Percentiles rank a stretch among this genome's conserved stretches.
phyloP scores from a whole-genome alignment of 805 yeast genomes.

The Debaryomyces prosopidis region DNA sequence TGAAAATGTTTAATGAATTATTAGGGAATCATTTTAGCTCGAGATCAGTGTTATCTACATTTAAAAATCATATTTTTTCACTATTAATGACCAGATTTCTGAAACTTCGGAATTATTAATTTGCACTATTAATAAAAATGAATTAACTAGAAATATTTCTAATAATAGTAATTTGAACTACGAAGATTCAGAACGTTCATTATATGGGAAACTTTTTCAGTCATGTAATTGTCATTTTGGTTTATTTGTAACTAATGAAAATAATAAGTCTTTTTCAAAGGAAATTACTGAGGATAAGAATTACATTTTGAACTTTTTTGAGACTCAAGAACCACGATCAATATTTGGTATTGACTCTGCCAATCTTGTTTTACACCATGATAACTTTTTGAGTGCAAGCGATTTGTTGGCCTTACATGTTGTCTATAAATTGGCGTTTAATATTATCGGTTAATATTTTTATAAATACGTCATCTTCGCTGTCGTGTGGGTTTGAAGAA shows the following conservation, averaged over 20 bases:
- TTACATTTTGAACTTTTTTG: background rate
- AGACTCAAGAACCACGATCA: constrained; percentile 1
- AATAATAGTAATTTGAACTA: background rate
- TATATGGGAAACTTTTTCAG: constrained; percentile 27
- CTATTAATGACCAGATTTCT: constrained; percentile 33
- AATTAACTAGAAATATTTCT: constrained; percentile 4
- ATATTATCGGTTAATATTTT: constrained; percentile 18
- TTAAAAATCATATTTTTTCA: constrained; percentile 26
- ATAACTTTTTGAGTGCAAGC: constrained; percentile 31
- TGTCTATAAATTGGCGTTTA: constrained; percentile 20
- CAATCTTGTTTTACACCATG: constrained; percentile 31
- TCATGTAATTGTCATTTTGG: constrained; percentile 32
- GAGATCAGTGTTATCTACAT: constrained; percentile 32
- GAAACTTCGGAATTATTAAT: constrained; percentile 27
- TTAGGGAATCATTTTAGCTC: constrained; percentile 27
- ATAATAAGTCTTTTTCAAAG: background rate
- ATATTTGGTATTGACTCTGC: constrained; percentile 15
- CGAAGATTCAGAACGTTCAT: constrained; percentile 19
- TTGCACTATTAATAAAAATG: constrained; percentile 19
- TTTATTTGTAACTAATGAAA: constrained; percentile 25
- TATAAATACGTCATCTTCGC: constrained; percentile 14
- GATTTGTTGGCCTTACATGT: constrained; percentile 34
- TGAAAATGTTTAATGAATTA: constrained; percentile 34
- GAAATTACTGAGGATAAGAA: constrained; percentile 5
- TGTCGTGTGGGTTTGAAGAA: constrained; percentile 14